Base-by-base conservation (phyloP, 2,329 filamentous ascomycete genomes). In the Diplodia mutila region DNA sequence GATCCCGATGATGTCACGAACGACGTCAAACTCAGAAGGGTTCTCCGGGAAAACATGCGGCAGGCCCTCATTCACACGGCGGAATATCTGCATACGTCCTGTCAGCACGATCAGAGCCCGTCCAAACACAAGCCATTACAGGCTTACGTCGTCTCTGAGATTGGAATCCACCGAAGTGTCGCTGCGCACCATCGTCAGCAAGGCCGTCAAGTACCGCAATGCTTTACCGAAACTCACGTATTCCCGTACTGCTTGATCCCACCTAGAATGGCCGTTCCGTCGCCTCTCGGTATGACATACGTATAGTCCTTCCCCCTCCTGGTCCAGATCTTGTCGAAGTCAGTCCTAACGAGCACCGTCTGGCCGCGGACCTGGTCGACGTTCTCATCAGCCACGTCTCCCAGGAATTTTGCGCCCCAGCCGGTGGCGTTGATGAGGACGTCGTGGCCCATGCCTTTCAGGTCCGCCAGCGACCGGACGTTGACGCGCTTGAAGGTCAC, bases 371-470 rank as follows among this genome's bases (percentile, higher is more conserved):
- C 69, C 37, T 69, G 42, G 53, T 72, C 69, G 3, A 74, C 65
- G 7, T 71, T 53, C 37, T 70, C 23, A 54, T 74, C 72, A 9
- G 12, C 14, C 4, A 75, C 70, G 64, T 73, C 73, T 0, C 25
- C 23, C 16, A 75, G 66, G 18, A 66, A 69, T 18, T 55, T 66
- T 1, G 73, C 55, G 6, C 73, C 73, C 27, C 66, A 61, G 1
- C 71, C 69, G 8, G 69, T 73, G 8, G 74, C 73, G 51, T 75
- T 75, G 64, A 75, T 67, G 5, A 75, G 68, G 25, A 75, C 66
- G 37, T 75, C 73, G 49, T 75, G 73, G 12, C 70, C 72, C 21
- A 70, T 52, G 6, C 63, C 55, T 32, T 69, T 70, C 8, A 72
- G 52, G 16, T 75, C 72, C 14, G 71, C 67, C 1, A 75, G 66